Evolutionary conservation across 768 basidiomycete species (phyloP).

Genomic region (Auricularia auricula-judae): DNA sequence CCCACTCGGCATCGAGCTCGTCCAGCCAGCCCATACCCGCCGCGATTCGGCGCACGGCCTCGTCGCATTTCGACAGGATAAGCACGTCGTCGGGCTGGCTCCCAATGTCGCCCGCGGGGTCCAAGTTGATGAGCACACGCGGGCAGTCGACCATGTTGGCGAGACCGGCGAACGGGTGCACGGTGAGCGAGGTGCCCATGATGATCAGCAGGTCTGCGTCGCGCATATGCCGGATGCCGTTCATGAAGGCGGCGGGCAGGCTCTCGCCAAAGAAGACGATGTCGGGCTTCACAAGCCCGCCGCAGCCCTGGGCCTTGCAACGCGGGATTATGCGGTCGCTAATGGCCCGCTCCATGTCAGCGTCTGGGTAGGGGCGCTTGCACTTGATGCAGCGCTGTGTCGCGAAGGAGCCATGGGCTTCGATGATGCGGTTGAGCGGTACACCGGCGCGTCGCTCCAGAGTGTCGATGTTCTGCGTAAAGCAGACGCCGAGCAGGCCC

Average conservation of each 20-base stretch:
- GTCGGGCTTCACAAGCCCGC: slow-evolving; percentile 81
- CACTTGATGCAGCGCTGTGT: slow-evolving; percentile 77
- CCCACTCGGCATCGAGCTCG: slow-evolving; percentile 48
- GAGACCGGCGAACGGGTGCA: slow-evolving; percentile 80
- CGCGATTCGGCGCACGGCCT: slow-evolving; percentile 48
- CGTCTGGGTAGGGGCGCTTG: slow-evolving; percentile 41
- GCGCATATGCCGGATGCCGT: slow-evolving; percentile 19
- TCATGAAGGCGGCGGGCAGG: slow-evolving; percentile 28
- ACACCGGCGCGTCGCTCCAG: slow-evolving; percentile 80
- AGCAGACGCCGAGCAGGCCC: slow-evolving; percentile 59
- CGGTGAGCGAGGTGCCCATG: slow-evolving; percentile 82
- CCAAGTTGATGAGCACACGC: slow-evolving; percentile 83
- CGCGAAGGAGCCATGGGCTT: slow-evolving; percentile 96
- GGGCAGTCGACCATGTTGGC: slow-evolving; percentile 53
- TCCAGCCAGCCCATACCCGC: slow-evolving; percentile 65
- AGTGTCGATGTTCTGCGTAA: slow-evolving; percentile 90
- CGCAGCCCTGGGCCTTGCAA: slow-evolving; percentile 43
- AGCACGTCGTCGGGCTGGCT: slow-evolving; percentile 45
- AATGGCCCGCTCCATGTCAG: slow-evolving; percentile 57
- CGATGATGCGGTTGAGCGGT: slow-evolving; percentile 62
- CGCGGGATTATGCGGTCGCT: slow-evolving; percentile 51
- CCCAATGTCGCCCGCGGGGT: slow-evolving; percentile 61
- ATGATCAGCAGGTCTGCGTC: slow-evolving; percentile 82
- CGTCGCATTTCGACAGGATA: slow-evolving; percentile 62
- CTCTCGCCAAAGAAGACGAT: slow-evolving; percentile 89